Evolutionary conservation across 2,329 filamentous ascomycete genomes (phyloP).

Genomic region (Cladosporium sp.): DNA sequence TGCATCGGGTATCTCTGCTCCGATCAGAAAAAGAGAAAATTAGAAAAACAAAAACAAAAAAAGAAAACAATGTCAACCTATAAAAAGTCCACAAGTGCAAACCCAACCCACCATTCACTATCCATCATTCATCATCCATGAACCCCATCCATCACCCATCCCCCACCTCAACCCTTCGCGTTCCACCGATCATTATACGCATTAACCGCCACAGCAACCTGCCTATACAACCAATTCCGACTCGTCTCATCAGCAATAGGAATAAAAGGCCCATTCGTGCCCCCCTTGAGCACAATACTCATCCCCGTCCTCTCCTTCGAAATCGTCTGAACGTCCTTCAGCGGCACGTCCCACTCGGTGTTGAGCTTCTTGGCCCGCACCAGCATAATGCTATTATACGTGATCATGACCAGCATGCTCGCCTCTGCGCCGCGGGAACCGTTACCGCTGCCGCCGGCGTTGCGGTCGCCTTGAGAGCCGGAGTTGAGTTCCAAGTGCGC

Average conservation of each 20-base stretch:
- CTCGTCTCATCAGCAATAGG: conserved; percentile 83
- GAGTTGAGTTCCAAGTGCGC: conserved; percentile 77
- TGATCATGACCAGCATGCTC: conserved; percentile 64
- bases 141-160: not conserved
- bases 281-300: conserved; percentile 80
- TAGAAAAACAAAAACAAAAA: not conserved
- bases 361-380: conserved; percentile 79
- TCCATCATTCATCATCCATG: too few relatives aligned
- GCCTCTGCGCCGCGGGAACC: conserved; percentile 25
- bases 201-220: conserved; percentile 63
- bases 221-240: conserved; percentile 62
- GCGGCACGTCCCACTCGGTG: conserved; percentile 91
- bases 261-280: conserved; percentile 89
- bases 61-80: not conserved
- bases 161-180: conserved; percentile 45
- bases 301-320: conserved; percentile 94
- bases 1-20: conserved; percentile 12
- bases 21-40: not conserved
- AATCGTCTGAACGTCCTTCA: conserved; percentile 96
- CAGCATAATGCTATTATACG: conserved; percentile 71
- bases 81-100: too few relatives aligned
- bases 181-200: conserved; percentile 65
- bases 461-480: conserved; percentile 61
- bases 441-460: conserved; percentile 15
- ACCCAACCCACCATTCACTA: not conserved